phyloP scores from a whole-genome alignment of 805 yeast genomes.

The Starmera amethionina region DNA sequence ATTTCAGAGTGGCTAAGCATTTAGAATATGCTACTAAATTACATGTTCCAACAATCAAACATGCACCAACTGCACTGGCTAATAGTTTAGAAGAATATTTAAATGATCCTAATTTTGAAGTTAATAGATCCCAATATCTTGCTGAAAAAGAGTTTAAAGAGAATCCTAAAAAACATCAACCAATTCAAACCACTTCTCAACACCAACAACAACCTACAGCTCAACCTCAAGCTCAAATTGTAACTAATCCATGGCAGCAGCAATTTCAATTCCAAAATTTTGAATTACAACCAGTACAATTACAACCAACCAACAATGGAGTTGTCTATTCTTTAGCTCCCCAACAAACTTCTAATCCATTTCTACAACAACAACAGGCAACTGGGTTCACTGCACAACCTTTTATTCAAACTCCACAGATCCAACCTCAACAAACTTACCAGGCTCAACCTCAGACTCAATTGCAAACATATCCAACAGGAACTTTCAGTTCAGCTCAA shows the following conservation, averaged over 20 bases:
- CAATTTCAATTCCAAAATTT: slow-evolving; percentile 25
- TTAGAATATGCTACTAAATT: slow-evolving; percentile 78
- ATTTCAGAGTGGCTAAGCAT: slow-evolving; percentile 81
- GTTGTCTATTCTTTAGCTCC: slow-evolving; percentile 16
- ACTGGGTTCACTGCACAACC: no score
- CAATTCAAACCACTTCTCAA: slow-evolving; percentile 21
- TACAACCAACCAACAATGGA: slow-evolving; percentile 10
- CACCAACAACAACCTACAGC: slow-evolving; percentile 21
- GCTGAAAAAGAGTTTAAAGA: slow-evolving; percentile 46
- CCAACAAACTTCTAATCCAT: not conserved
- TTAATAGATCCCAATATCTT: slow-evolving; percentile 66
- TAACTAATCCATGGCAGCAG: slow-evolving; percentile 14
- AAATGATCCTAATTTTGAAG: slow-evolving; percentile 76
- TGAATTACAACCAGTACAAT: slow-evolving; percentile 12
- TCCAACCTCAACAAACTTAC: not conserved
- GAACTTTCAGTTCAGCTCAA: slow-evolving; percentile 12
- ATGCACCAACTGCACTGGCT: slow-evolving; percentile 92
- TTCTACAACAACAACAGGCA: slow-evolving; percentile 4
- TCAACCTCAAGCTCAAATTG: slow-evolving; percentile 16
- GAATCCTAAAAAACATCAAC: slow-evolving; percentile 18
- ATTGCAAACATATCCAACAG: slow-evolving; percentile 12
- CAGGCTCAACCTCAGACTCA: slow-evolving; percentile 9
- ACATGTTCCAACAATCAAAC: slow-evolving; percentile 91
- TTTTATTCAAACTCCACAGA: no score
- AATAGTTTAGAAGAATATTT: slow-evolving; percentile 81